Evolutionary conservation across 306 rosid genomes (phyloP).

Genomic region (Hippophae gyantsensis): DNA sequence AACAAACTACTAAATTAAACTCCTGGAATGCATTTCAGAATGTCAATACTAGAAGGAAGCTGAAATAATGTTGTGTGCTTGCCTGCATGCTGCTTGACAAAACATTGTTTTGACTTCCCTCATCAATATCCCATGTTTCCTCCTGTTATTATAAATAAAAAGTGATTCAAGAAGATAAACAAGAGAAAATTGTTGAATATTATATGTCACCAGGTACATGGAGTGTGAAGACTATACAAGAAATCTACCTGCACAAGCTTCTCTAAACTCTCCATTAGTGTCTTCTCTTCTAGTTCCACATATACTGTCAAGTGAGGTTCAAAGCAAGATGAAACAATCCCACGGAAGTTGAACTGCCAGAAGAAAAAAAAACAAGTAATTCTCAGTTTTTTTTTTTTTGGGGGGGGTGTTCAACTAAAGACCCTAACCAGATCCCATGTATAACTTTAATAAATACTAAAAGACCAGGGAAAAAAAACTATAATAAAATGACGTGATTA

Average conservation of each 20-base stretch:
- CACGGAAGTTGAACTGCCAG: slow-evolving; percentile 97
- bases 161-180: slow-evolving; percentile 8
- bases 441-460: slow-evolving; percentile 11
- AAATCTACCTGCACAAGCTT: slow-evolving; percentile 87
- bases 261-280: slow-evolving; percentile 88
- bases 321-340: slow-evolving; percentile 96
- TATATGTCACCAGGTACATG: background rate
- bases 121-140: slow-evolving; percentile 98
- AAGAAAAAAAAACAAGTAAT: slow-evolving; percentile 23
- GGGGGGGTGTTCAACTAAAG: background rate
- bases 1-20: no score
- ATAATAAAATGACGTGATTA: no score
- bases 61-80: slow-evolving; percentile 14
- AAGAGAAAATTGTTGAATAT: slow-evolving; percentile 12
- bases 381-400: slow-evolving; percentile 21
- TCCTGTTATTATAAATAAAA: slow-evolving; percentile 39
- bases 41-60: slow-evolving; percentile 1
- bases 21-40: background rate
- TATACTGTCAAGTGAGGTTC: slow-evolving; percentile 91
- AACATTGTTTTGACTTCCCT: slow-evolving; percentile 94
- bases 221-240: background rate
- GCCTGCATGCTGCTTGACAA: slow-evolving; percentile 99
- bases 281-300: slow-evolving; percentile 92
- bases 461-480: background rate
- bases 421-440: slow-evolving; percentile 7